Evolutionary conservation across 2,329 filamentous ascomycete genomes (phyloP).

Genomic region (Calonectria hawksworthii): DNA sequence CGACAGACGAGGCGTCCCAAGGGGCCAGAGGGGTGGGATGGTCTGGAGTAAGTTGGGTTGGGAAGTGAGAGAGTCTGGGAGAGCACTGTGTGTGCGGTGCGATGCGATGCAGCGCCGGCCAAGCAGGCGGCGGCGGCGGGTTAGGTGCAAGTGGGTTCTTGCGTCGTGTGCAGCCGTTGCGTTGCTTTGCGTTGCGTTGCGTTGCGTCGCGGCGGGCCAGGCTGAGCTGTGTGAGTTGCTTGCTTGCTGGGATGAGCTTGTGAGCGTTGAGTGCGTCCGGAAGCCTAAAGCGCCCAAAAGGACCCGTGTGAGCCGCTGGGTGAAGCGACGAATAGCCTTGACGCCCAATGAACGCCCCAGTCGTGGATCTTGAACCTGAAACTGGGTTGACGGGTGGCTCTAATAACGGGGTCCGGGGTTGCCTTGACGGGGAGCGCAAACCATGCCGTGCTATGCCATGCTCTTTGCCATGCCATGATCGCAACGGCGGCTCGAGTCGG

Average conservation of each 20-base stretch:
- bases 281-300: conserved; percentile 6
- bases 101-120: conserved; percentile 19
- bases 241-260: conserved; percentile 18
- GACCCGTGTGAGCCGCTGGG: not conserved
- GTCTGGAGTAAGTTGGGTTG: conserved; percentile 23
- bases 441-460: not conserved
- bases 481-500: not conserved
- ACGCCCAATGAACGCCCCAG: conserved; percentile 11
- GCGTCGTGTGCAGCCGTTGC: not conserved
- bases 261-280: conserved; percentile 4
- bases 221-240: conserved; percentile 16
- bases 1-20: conserved; percentile 19
- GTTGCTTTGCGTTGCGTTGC: conserved; percentile 11
- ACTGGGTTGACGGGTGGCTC: conserved; percentile 23
- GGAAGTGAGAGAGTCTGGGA: conserved; percentile 20
- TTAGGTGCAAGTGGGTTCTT: conserved; percentile 26
- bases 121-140: not conserved
- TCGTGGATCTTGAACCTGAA: conserved; percentile 22
- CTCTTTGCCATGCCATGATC: not conserved
- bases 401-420: conserved; percentile 13
- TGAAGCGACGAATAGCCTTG: not conserved
- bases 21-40: conserved; percentile 23
- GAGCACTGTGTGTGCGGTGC: conserved; percentile 5
- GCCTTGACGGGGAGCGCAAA: not conserved
- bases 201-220: conserved; percentile 24